These are phyloP conservation scores for Aspergillus nidulans DNA, from an alignment of 495 filamentous ascomycete species.

Conservation along the genomic window DNA sequence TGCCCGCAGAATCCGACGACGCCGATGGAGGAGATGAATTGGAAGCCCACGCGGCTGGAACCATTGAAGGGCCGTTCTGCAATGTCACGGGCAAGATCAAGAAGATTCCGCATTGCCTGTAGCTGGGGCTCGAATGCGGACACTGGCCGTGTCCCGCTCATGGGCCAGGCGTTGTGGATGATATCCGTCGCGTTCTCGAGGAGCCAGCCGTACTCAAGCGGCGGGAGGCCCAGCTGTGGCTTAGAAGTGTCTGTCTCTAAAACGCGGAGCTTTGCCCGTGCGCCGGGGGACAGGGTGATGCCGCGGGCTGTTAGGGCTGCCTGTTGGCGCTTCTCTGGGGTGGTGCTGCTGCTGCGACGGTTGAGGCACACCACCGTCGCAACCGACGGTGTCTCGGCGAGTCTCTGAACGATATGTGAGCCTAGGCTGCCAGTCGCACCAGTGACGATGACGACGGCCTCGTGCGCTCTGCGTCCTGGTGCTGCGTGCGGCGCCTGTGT, in stretches of 20 bases:
- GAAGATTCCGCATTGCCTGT: slow-evolving; percentile 38
- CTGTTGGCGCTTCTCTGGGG: slow-evolving; percentile 20
- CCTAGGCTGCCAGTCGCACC: slow-evolving; percentile 49
- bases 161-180: slow-evolving; percentile 55
- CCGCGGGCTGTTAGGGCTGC: slow-evolving; percentile 34
- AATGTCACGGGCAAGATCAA: slow-evolving; percentile 39
- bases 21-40: slow-evolving; percentile 52
- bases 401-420: slow-evolving; percentile 35
- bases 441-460: slow-evolving; percentile 39
- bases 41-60: slow-evolving; percentile 32
- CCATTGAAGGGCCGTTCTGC: neutral
- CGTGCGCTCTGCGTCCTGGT: neutral
- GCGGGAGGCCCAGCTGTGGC: slow-evolving; percentile 41
- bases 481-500: too few relatives aligned
- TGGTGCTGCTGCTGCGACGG: neutral
- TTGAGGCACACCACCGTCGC: slow-evolving; percentile 43
- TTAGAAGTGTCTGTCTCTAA: slow-evolving; percentile 38
- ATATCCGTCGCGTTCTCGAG: slow-evolving; percentile 42
- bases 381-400: slow-evolving; percentile 32
- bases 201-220: slow-evolving; percentile 33
- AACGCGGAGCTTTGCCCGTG: slow-evolving; percentile 22
- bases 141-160: slow-evolving; percentile 43
- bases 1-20: slow-evolving; percentile 31
- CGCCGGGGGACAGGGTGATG: slow-evolving; percentile 22
- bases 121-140: slow-evolving; percentile 47